Conservation (phyloP, 1,284 basidiomycete genomes). For the Ustilago tritici region DNA sequence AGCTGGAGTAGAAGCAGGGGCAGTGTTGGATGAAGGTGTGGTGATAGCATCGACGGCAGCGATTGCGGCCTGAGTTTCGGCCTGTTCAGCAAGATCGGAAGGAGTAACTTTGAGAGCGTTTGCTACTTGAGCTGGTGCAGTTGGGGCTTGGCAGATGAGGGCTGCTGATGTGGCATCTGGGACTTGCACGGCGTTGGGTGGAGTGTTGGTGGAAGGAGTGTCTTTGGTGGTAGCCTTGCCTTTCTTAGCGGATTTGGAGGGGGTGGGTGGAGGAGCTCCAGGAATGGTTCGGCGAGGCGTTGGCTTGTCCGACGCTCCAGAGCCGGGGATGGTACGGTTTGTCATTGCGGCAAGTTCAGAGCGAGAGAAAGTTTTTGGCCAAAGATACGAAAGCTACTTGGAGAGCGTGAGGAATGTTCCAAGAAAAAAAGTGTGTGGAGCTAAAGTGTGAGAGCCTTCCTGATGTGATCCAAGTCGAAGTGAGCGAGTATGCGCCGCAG, state of each 20-base stretch:
- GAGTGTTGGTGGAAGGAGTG: constrained; percentile 3
- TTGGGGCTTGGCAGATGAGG: constrained; percentile 34
- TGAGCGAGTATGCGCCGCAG: too few relatives aligned
- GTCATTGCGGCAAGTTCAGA: constrained; percentile 21
- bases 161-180: constrained; percentile 39
- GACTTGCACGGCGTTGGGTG: constrained; percentile 15
- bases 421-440: too few relatives aligned
- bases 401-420: too few relatives aligned
- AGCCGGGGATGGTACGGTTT: constrained; percentile 29
- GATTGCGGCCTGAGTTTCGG: constrained; percentile 40
- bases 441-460: too few relatives aligned
- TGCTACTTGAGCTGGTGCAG: constrained; percentile 35
- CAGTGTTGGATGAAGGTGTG: background rate
- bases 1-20: constrained; percentile 20
- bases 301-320: constrained; percentile 26
- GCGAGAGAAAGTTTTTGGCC: background rate
- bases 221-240: constrained; percentile 12
- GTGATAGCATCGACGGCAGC: constrained; percentile 38
- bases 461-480: too few relatives aligned
- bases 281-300: constrained; percentile 34
- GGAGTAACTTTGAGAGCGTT: constrained; percentile 42
- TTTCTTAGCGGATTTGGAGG: constrained; percentile 32
- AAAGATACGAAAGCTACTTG: background rate
- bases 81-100: constrained; percentile 43
- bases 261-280: constrained; percentile 41